Evolutionary conservation across 768 basidiomycete species (phyloP).

Genomic region (Obba rivulosa): DNA sequence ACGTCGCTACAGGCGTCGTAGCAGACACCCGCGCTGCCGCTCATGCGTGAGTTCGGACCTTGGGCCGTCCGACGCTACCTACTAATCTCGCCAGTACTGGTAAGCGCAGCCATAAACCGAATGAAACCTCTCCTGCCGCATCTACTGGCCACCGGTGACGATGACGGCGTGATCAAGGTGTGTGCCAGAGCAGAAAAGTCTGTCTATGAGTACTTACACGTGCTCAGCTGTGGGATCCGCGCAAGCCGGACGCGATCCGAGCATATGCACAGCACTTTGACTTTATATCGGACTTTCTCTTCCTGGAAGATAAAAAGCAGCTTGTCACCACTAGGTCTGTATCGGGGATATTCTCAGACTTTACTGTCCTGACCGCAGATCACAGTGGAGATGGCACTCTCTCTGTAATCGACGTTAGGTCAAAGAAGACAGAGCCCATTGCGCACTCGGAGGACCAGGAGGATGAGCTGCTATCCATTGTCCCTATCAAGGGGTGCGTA

Average conservation of each 20-base stretch:
- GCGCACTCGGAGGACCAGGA: conserved; percentile 95
- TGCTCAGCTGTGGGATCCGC: conserved; percentile 83
- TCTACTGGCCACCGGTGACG: conserved; percentile 82
- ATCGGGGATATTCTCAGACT: background rate
- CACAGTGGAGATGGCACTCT: conserved; percentile 87
- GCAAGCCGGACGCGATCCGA: conserved; percentile 57
- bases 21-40: conserved; percentile 18
- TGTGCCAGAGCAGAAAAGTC: background rate
- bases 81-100: conserved; percentile 14
- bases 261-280: conserved; percentile 87
- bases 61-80: conserved; percentile 1
- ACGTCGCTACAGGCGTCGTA: conserved; percentile 18
- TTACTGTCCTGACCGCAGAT: background rate
- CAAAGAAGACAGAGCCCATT: conserved; percentile 70
- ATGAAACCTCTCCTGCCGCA: conserved; percentile 67
- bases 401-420: conserved; percentile 87
- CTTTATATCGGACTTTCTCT: conserved; percentile 90
- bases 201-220: background rate
- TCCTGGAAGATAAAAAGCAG: conserved; percentile 63
- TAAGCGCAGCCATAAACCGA: conserved; percentile 81
- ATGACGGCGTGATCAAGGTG: conserved; percentile 92
- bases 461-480: conserved; percentile 85
- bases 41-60: conserved; percentile 24
- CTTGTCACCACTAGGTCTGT: conserved; percentile 76
- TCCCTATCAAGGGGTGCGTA: conserved; percentile 74